phyloP scores from a whole-genome alignment of 257 asterid species.

The Nicotiana undulata region DNA sequence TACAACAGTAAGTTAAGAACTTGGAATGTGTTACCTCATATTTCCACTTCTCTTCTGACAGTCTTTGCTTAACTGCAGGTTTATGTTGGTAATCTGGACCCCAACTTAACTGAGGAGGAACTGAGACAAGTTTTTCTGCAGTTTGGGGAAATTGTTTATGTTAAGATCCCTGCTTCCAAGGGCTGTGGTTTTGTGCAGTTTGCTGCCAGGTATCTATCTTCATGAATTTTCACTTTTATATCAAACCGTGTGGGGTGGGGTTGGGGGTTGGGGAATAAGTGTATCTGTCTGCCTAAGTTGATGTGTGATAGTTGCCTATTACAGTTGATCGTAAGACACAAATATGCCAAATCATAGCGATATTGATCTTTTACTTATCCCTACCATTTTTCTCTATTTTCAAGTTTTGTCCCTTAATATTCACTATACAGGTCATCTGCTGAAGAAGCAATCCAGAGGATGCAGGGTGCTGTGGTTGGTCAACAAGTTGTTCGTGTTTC shows the following conservation, averaged over 20 bases:
- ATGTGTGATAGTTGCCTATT: not conserved
- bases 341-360: not conserved
- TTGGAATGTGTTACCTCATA: not conserved
- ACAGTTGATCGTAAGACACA: not conserved
- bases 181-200: constrained; percentile 96
- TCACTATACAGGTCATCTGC: constrained; percentile 55
- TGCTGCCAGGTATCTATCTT: constrained; percentile 49
- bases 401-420: constrained; percentile 8
- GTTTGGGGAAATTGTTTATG: constrained; percentile 78
- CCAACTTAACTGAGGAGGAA: constrained; percentile 76
- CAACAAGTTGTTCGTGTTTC: constrained; percentile 89
- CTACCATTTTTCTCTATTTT: not conserved
- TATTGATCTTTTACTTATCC: constrained; percentile 5
- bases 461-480: constrained; percentile 86
- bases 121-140: constrained; percentile 69
- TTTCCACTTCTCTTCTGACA: constrained; percentile 9
- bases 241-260: not conserved
- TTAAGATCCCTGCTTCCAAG: constrained; percentile 76
- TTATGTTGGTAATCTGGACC: constrained; percentile 81
- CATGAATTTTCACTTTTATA: constrained; percentile 2
- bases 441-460: constrained; percentile 90
- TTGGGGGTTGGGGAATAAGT: not conserved
- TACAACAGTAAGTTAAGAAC: constrained; percentile 64
- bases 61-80: constrained; percentile 41
- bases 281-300: not conserved